phyloP scores from a whole-genome alignment of 306 rosid species.

The Neltuma alba region DNA sequence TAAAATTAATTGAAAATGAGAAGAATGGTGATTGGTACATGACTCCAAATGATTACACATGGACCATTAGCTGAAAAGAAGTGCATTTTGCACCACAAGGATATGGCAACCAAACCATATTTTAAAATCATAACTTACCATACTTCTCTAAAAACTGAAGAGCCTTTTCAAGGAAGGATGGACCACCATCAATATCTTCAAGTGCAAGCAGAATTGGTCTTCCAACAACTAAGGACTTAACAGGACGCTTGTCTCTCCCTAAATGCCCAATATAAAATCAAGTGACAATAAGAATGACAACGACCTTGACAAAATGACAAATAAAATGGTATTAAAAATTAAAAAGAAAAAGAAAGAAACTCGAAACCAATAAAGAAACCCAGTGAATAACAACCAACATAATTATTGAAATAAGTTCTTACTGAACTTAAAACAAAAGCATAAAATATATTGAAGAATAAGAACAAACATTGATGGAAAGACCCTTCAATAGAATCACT shows the following conservation, averaged over 20 bases:
- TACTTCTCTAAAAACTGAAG: conserved; percentile 84
- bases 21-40: too few relatives aligned
- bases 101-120: not conserved
- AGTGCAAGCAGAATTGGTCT: conserved; percentile 96
- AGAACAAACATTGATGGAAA: conserved; percentile 86
- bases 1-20: too few relatives aligned
- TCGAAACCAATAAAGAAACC: not conserved
- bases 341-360: not conserved
- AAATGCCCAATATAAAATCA: conserved; percentile 27
- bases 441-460: conserved; percentile 17
- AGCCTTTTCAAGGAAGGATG: conserved; percentile 98
- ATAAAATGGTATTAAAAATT: not conserved
- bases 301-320: conserved; percentile 4
- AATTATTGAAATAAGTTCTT: conserved; percentile 29
- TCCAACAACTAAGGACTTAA: conserved; percentile 97
- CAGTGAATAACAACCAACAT: not conserved
- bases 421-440: conserved; percentile 30
- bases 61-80: not conserved
- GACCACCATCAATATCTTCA: conserved; percentile 99
- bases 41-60: too few relatives aligned
- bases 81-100: conserved; percentile 1
- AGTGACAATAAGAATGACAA: conserved; percentile 15
- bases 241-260: conserved; percentile 97
- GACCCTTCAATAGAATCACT: conserved; percentile 89
- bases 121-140: conserved; percentile 60